These are phyloP conservation scores for Blastocystis sp. DNA, from an alignment of 352 stramenopile species.

Conservation along the genomic window DNA sequence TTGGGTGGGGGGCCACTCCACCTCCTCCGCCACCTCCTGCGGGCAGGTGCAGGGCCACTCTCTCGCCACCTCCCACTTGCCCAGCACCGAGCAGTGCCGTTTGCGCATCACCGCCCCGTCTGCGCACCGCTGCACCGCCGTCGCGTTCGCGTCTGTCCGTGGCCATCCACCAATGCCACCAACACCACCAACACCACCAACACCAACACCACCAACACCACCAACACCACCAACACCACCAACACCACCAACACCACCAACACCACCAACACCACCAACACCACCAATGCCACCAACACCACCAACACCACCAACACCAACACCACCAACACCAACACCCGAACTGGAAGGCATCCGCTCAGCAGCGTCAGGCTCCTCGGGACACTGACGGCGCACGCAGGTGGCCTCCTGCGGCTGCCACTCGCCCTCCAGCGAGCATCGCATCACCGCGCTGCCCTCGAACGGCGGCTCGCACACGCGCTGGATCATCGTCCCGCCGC, in stretches of 20 bases:
- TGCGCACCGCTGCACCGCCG: background rate
- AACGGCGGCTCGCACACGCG: background rate
- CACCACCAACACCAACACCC: too few species aligned
- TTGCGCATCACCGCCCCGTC: background rate
- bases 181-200: background rate
- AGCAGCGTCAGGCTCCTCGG: background rate
- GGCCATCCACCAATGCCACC: background rate
- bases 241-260: too few species aligned
- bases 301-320: too few species aligned
- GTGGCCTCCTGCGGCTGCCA: background rate
- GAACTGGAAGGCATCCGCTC: too few species aligned
- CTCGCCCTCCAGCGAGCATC: background rate
- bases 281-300: too few species aligned
- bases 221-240: too few species aligned
- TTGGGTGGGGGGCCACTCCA: background rate
- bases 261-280: too few species aligned
- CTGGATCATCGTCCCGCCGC: conserved; percentile 31
- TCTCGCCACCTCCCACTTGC: background rate
- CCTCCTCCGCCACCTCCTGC: background rate
- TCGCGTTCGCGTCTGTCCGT: background rate
- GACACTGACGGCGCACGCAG: background rate
- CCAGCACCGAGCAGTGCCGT: background rate
- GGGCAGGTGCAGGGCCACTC: background rate
- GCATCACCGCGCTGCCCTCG: background rate
- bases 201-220: too few species aligned